Evolutionary conservation across 306 rosid species (phyloP), one percentile per base, ranked within the genome.

Genomic region (barrel medic (Medicago truncatula)): DNA sequence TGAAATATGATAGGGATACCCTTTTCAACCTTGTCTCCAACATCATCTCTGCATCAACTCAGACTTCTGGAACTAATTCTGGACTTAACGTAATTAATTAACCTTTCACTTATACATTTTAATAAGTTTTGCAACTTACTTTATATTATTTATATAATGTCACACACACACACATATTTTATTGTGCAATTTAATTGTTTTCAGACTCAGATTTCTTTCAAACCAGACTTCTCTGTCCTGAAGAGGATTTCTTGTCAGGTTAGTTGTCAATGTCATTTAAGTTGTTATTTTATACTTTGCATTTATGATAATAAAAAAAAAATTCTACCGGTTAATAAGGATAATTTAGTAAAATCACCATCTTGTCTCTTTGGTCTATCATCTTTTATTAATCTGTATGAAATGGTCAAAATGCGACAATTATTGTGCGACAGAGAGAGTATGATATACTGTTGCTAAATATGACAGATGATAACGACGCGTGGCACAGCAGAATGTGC

Each of bases 191-290:
- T 39, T 72, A 8, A 12, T 18, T 65, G 18, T 57, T 72, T 62
- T 53, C 41, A 47, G 56, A 8, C 75, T 15, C 79, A 52, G 57
- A 8, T 8, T 67, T 7, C 64, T 67, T 66, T 74, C 66, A 74
- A 58, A 58, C 79, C 79, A 38, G 76, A 74, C 36, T 73, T 43
- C 56, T 28, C 23, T 14, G 25, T 5, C 15, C 53, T 80, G 57
- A 80, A 80, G 79, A 74, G n/a, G 57, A 69, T 80, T 59, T 46
- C 75, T 34, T 73, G 74, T 36, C 83, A 80, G 83, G 83, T 80
- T 65, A 52, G 15, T 17, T 62, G 34, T 49, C 11, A 5, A 52
- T 61, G 34, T 49, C 11, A 5, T 65, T 61, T 44, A 46, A 12
- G 65, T 57, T 11, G 23, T 21, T 21, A 21, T 21, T 39, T 39